Conservation (phyloP, 345 rosid genomes). For the Brassica juncea region DNA sequence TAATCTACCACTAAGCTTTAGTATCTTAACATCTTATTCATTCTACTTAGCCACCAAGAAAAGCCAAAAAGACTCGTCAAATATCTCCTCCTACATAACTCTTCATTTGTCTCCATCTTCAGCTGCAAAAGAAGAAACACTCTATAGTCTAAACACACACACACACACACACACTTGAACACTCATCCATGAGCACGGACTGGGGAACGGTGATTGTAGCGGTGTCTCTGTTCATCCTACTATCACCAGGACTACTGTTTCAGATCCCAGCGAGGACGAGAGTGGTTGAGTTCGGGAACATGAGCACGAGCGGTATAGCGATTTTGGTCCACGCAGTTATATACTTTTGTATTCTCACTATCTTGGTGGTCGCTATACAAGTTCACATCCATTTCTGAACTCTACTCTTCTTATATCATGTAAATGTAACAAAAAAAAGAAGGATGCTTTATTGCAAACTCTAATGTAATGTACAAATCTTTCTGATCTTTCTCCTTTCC, state of each 20-base stretch:
- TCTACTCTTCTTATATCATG: not conserved
- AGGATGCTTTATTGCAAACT: conserved; percentile 4
- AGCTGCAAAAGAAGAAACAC: conserved; percentile 16
- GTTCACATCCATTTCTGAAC: conserved; percentile 42
- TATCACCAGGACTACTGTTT: conserved; percentile 88
- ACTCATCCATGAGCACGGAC: conserved; percentile 58
- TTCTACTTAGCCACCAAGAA: conserved; percentile 45
- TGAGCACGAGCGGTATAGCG: conserved; percentile 86
- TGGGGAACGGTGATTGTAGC: conserved; percentile 88
- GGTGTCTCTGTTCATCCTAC: conserved; percentile 67
- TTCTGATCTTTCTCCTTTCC: conserved; percentile 3
- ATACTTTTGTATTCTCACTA: conserved; percentile 75
- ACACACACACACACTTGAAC: not conserved
- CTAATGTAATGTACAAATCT: conserved; percentile 20
- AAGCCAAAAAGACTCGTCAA: conserved; percentile 35
- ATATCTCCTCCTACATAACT: conserved; percentile 28
- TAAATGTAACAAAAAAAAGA: not conserved
- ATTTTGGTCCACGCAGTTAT: conserved; percentile 85
- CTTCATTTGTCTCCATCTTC: conserved; percentile 30
- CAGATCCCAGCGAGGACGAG: conserved; percentile 79
- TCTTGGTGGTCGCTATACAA: conserved; percentile 70
- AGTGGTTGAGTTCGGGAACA: conserved; percentile 91
- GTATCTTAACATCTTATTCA: conserved; percentile 12
- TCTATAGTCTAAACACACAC: not conserved
- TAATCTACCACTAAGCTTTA: conserved; percentile 31